A percentile compares a stretch with the other conserved stretches of the same genome.
These are phyloP conservation scores for Metarhizium brunneum DNA, from an alignment of 2,329 filamentous ascomycete species.

Conservation along the genomic window DNA sequence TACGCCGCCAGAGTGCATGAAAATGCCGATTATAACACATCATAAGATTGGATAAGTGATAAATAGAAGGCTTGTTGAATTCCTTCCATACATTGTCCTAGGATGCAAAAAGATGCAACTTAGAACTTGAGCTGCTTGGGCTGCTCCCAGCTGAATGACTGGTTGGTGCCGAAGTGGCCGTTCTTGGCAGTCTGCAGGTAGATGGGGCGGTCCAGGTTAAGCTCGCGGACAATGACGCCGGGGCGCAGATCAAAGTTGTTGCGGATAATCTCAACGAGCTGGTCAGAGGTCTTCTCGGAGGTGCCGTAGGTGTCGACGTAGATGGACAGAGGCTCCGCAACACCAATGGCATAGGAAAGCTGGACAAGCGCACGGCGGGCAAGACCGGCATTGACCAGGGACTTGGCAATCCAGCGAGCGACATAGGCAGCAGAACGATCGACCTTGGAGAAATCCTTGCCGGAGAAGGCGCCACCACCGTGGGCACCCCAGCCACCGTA, in stretches of 20 bases:
- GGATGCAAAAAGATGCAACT: conserved; percentile 20
- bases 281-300: conserved; percentile 76
- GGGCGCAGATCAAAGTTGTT: conserved; percentile 97
- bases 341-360: conserved; percentile 98
- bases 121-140: conserved; percentile 92
- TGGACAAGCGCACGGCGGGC: conserved; percentile 91
- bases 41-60: conserved; percentile 18
- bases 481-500: conserved; percentile 99
- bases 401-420: conserved; percentile 98
- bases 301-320: conserved; percentile 98
- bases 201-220: conserved; percentile 90
- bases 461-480: conserved; percentile 99
- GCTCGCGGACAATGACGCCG: conserved; percentile 96
- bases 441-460: conserved; percentile 99
- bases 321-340: conserved; percentile 94
- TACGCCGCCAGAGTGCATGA: conserved; percentile 30
- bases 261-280: conserved; percentile 90
- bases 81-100: conserved; percentile 18
- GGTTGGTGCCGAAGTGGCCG: conserved; percentile 96
- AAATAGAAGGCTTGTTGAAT: conserved; percentile 32
- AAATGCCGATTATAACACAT: conserved; percentile 28
- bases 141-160: conserved; percentile 96
- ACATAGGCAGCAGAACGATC: conserved; percentile 97
- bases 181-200: conserved; percentile 99
- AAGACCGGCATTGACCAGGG: conserved; percentile 79